Base-by-base conservation (phyloP, 345 rosid genomes). In the Populus alba region DNA sequence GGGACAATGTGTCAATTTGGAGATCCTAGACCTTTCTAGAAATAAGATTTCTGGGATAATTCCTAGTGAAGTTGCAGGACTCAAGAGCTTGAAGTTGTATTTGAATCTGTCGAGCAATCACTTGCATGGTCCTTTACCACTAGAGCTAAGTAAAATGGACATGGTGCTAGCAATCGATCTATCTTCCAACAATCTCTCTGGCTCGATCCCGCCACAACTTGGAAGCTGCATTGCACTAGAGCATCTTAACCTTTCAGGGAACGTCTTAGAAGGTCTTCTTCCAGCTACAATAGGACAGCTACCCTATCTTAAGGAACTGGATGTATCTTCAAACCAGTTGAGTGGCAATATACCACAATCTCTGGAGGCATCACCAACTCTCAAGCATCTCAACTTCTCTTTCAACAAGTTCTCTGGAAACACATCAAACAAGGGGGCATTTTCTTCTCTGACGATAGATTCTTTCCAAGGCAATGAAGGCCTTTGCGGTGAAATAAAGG, bases 111-210 rank as follows among this genome's bases (percentile, higher is more conserved):
- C 99, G 7, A 86, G 89, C 71, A 95, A 95, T 82, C 81, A 85
- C 75, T 83, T 95, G 53, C 84, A 81, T 1, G 99, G 99, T 7
- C 75, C 73, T 4, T 81, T 93, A 29, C 98, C 99, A 22, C 38
- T 88, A 67, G 97, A 92, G 91, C 89, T 92, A 74, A 90, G 95
- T 79, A 95, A 92, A 82, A 95, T 95, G 98, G 97, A 93, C 84
- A 95, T 93, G 99, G 97, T 93, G 72, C 85, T 95, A 27, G 91
- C 94, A 31, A 82, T 95, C 77, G 99, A 95, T 88, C 77, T 95
- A 15, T 93, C 99, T 62, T 89, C 86, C 16, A 95, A 95, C 85
- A 78, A 88, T 74, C 87, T 93, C 73, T 93, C 97, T 0, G 86
- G 97, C 59, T 74, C 88, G 16, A 87, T 95, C 35, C 98, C 95